Percentiles rank a stretch among this genome's conserved stretches.
Conservation (phyloP, 768 basidiomycete species). For the Trametes meyenii region DNA sequence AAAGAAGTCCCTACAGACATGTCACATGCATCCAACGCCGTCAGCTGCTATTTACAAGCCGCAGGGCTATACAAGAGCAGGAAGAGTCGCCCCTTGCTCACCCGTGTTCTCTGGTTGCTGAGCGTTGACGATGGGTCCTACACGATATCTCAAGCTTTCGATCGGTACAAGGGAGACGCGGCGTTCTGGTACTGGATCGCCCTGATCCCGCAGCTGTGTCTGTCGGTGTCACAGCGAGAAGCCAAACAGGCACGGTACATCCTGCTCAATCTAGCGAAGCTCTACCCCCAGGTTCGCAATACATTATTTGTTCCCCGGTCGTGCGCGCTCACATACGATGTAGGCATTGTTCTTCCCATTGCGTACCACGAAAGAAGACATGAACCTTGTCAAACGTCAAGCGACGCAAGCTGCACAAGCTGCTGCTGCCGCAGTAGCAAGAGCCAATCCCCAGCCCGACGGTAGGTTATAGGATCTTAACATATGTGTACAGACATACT, state of each 20-base stretch:
- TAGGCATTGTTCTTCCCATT: conserved; percentile 96
- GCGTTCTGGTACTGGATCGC: conserved; percentile 99
- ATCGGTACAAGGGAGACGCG: conserved; percentile 94
- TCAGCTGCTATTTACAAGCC: conserved; percentile 97
- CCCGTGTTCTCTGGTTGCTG: conserved; percentile 94
- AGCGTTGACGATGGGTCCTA: conserved; percentile 82
- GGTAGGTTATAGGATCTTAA: not conserved
- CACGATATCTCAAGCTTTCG: conserved; percentile 80
- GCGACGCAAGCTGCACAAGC: conserved; percentile 26
- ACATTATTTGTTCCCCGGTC: not conserved
- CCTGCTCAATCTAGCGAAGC: conserved; percentile 85
- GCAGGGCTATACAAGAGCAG: conserved; percentile 93
- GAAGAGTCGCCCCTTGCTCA: conserved; percentile 89
- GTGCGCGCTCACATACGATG: not conserved
- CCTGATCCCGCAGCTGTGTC: conserved; percentile 89
- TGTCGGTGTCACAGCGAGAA: conserved; percentile 89
- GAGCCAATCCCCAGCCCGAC: conserved; percentile 14
- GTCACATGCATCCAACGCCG: conserved; percentile 82
- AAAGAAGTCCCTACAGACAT: conserved; percentile 79
- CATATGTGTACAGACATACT: not conserved
- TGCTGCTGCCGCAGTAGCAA: conserved; percentile 6
- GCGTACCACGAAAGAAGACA: conserved; percentile 81
- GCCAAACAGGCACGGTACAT: conserved; percentile 91
- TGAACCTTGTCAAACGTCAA: conserved; percentile 50
- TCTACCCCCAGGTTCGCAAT: conserved; percentile 82